Percentiles rank a stretch among this genome's conserved stretches.
These are phyloP conservation scores for Seiridium unicorne DNA, from an alignment of 2,329 filamentous ascomycete species.

Conservation along the genomic window DNA sequence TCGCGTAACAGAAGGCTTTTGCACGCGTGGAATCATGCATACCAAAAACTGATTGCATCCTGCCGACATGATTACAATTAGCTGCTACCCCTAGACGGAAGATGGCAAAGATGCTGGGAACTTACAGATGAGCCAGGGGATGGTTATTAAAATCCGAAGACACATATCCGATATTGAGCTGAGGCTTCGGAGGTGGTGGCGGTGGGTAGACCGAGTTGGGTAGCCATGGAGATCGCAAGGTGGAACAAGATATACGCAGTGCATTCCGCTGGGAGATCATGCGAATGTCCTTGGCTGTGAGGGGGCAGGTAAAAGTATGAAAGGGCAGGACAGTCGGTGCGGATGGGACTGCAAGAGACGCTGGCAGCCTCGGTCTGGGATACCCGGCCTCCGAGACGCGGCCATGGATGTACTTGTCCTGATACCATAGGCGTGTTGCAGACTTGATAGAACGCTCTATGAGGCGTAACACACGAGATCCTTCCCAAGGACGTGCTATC, in stretches of 20 bases:
- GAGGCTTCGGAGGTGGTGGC: constrained; percentile 75
- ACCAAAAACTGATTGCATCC: constrained; percentile 98
- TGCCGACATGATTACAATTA: constrained; percentile 22
- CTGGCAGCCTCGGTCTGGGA: constrained; percentile 69
- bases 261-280: constrained; percentile 95
- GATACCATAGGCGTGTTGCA: constrained; percentile 83
- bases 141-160: constrained; percentile 99
- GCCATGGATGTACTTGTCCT: constrained; percentile 69
- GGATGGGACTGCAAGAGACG: constrained; percentile 71
- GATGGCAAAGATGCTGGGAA: not conserved
- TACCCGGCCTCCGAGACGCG: constrained; percentile 61
- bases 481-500: constrained; percentile 81
- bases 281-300: constrained; percentile 88
- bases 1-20: constrained; percentile 92
- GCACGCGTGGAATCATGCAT: constrained; percentile 74
- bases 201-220: constrained; percentile 79
- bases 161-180: constrained; percentile 91
- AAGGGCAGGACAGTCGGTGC: constrained; percentile 95
- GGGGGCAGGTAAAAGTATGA: constrained; percentile 93
- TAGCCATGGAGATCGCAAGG: constrained; percentile 83
- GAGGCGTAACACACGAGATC: constrained; percentile 77
- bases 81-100: not conserved
- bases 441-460: constrained; percentile 80
- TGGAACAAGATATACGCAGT: constrained; percentile 87
- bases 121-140: constrained; percentile 82